Evolutionary conservation across 257 asterid genomes (phyloP).

Genomic region (Solanum ahanhuiri): DNA sequence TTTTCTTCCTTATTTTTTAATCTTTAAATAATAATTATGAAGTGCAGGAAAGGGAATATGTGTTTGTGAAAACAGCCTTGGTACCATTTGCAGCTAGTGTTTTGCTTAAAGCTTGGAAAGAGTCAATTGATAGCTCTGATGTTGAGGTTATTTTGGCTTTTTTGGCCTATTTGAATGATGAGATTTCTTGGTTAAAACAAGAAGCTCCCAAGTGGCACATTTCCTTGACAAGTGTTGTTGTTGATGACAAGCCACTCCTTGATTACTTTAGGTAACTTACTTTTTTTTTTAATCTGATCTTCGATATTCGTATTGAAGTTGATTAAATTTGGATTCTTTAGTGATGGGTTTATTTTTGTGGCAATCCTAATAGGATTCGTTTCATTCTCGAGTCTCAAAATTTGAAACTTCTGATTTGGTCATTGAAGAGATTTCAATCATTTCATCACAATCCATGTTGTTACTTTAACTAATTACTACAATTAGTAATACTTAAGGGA

Average conservation of each 20-base stretch:
- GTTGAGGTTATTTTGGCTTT: background rate
- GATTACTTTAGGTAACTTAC: background rate
- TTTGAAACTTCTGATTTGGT: no score
- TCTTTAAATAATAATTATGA: background rate
- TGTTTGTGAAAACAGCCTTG: background rate
- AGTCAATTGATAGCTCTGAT: background rate
- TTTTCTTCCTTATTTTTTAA: no score
- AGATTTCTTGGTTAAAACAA: background rate
- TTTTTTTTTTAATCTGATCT: fast-evolving
- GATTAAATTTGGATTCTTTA: no score
- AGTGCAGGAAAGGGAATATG: background rate
- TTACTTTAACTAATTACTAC: no score
- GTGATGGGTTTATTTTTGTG: no score
- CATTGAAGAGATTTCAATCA: fast-evolving
- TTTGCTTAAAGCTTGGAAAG: background rate
- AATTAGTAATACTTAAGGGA: background rate
- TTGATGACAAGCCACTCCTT: background rate
- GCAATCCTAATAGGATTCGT: background rate
- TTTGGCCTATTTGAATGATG: background rate
- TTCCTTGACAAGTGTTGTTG: background rate
- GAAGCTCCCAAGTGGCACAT: background rate
- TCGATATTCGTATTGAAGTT: no score
- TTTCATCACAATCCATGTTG: no score
- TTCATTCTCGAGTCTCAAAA: background rate
- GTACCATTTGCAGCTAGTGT: background rate